phyloP scores from a whole-genome alignment of 2,329 filamentous ascomycete species.

The Colletotrichum abscissum region DNA sequence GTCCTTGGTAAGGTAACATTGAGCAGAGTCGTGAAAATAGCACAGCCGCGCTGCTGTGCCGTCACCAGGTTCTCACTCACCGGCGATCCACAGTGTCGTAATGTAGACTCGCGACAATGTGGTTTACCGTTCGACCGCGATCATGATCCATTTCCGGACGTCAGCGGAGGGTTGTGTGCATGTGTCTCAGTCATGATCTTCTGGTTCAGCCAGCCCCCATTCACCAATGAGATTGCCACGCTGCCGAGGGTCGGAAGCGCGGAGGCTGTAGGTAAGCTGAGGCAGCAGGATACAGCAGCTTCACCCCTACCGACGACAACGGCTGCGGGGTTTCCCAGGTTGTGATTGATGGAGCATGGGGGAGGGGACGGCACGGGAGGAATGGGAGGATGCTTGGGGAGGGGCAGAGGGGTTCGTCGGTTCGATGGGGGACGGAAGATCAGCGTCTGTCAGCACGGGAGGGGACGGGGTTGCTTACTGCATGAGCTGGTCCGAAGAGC shows the following conservation, averaged over 20 bases:
- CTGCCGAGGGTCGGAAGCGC: neutral
- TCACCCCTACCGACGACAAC: neutral
- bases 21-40: neutral
- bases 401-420: neutral
- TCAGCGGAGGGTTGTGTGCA: neutral
- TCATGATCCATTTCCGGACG: neutral
- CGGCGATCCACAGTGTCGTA: neutral
- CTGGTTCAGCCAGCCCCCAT: neutral
- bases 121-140: neutral
- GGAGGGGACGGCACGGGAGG: neutral
- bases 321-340: neutral
- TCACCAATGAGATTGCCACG: neutral
- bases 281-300: neutral
- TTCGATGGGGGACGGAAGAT: neutral
- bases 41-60: slow-evolving; percentile 21
- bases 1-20: neutral
- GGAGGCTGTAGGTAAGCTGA: neutral
- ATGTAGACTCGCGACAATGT: neutral
- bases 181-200: neutral
- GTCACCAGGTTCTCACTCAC: neutral
- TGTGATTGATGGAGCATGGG: no score
- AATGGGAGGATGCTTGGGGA: neutral
- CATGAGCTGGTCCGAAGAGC: neutral
- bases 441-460: slow-evolving; percentile 9
- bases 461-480: slow-evolving; percentile 11